Percentiles rank a stretch among this genome's conserved stretches.
These are phyloP conservation scores for Punica granatum DNA, from an alignment of 345 rosid genomes.

Conservation along the genomic window DNA sequence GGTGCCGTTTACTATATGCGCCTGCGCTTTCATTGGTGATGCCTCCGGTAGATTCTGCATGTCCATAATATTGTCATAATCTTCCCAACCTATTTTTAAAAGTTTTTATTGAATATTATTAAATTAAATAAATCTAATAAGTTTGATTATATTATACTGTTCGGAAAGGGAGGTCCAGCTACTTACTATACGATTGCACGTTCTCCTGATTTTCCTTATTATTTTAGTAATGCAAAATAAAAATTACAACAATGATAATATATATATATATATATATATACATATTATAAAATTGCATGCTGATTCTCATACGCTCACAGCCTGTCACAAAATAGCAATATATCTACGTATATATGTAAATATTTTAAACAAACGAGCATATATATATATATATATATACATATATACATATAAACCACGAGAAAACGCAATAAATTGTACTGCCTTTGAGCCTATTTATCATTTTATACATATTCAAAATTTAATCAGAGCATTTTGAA, in stretches of 20 bases:
- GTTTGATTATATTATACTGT: neutral
- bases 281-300: neutral
- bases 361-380: neutral
- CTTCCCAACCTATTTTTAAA: too few relatives aligned
- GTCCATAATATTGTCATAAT: too few relatives aligned
- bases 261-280: neutral
- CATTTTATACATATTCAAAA: too few relatives aligned
- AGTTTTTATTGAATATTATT: neutral
- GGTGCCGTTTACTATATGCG: too few relatives aligned
- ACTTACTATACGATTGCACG: slow-evolving; percentile 24
- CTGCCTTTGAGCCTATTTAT: too few relatives aligned
- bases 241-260: neutral
- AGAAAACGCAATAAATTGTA: too few relatives aligned
- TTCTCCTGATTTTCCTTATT: slow-evolving; percentile 5
- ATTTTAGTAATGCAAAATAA: neutral
- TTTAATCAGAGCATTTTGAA: too few relatives aligned
- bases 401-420: too few relatives aligned
- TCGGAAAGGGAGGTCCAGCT: slow-evolving; percentile 12
- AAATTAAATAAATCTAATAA: neutral
- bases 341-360: neutral
- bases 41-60: too few relatives aligned
- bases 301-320: slow-evolving; percentile 6
- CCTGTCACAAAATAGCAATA: slow-evolving; percentile 10
- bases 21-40: too few relatives aligned
- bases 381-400: too few relatives aligned